These are phyloP conservation scores for Cystobasidium tubakii DNA, from an alignment of 768 basidiomycete genomes.

Conservation along the genomic window DNA sequence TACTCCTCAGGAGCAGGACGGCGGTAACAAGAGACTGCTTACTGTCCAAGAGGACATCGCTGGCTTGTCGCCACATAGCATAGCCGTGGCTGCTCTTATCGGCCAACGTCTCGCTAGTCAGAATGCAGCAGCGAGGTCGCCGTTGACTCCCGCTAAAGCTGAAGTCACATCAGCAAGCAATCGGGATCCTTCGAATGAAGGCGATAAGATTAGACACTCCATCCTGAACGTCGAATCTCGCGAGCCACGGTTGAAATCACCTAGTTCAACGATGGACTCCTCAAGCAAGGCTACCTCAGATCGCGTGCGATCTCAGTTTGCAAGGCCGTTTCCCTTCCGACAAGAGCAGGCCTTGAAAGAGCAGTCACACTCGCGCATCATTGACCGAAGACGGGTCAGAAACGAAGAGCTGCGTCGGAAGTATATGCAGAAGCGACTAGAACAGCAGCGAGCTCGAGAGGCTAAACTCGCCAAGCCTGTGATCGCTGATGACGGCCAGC, in stretches of 20 bases:
- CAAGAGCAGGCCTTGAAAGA: not conserved
- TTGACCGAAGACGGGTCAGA: slow-evolving; percentile 15
- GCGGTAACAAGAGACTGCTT: not conserved
- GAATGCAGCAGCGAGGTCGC: not conserved
- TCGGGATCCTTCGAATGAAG: not conserved
- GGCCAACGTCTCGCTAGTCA: not conserved
- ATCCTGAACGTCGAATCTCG: not conserved
- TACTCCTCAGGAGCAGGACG: not conserved
- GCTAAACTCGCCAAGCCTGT: not conserved
- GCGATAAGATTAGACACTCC: not conserved
- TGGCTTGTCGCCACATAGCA: slow-evolving; percentile 1
- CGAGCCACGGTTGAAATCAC: not conserved
- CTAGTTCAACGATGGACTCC: not conserved
- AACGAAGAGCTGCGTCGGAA: slow-evolving; percentile 24
- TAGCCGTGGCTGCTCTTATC: not conserved
- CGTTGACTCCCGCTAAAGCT: not conserved
- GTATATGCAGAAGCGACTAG: not conserved
- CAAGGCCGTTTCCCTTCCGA: not conserved
- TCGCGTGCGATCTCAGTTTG: not conserved
- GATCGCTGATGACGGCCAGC: not conserved
- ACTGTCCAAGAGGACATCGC: not conserved
- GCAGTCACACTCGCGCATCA: slow-evolving; percentile 17
- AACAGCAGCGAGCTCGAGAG: not conserved
- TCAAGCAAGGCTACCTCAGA: not conserved
- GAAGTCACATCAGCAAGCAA: not conserved